phyloP scores from a whole-genome alignment of 345 rosid genomes.

The Dimocarpus longan region DNA sequence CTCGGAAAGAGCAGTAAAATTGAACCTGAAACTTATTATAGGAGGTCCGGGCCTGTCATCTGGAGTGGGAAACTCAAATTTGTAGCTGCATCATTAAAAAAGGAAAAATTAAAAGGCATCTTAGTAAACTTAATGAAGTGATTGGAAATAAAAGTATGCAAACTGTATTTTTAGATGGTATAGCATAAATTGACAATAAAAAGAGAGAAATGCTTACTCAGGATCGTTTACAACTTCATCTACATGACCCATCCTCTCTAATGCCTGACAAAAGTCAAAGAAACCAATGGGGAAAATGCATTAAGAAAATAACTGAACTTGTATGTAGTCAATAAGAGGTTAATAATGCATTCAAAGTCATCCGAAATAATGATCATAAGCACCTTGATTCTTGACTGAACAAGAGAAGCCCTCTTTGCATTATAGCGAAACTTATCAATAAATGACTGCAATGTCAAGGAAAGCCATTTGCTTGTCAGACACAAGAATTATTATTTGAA shows the following conservation, averaged over 20 bases:
- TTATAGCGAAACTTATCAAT: conserved; percentile 98
- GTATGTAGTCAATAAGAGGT: neutral
- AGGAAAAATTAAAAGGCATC: conserved; percentile 7
- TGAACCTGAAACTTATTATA: conserved; percentile 97
- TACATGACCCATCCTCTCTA: conserved; percentile 88
- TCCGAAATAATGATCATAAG: conserved; percentile 16
- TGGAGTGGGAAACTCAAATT: conserved; percentile 99
- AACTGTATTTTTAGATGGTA: neutral
- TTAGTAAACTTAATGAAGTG: conserved; percentile 14
- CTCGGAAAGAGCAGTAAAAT: conserved; percentile 21
- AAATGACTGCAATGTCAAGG: conserved; percentile 62
- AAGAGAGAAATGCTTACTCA: conserved; percentile 61
- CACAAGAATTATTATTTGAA: conserved; percentile 4
- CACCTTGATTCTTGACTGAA: conserved; percentile 99
- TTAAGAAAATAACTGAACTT: neutral
- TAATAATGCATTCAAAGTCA: conserved; percentile 13
- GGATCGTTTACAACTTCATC: conserved; percentile 97
- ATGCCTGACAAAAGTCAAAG: conserved; percentile 54
- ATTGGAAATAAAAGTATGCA: conserved; percentile 6
- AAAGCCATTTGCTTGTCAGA: conserved; percentile 23
- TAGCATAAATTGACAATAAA: conserved; percentile 8
- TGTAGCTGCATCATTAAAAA: conserved; percentile 69
- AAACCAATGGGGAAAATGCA: conserved; percentile 16
- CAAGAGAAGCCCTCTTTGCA: conserved; percentile 99
- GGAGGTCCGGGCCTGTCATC: conserved; percentile 98